Evolutionary conservation across 148 eudicot species (phyloP).

Genomic region (Fagopyrum tataricum): DNA sequence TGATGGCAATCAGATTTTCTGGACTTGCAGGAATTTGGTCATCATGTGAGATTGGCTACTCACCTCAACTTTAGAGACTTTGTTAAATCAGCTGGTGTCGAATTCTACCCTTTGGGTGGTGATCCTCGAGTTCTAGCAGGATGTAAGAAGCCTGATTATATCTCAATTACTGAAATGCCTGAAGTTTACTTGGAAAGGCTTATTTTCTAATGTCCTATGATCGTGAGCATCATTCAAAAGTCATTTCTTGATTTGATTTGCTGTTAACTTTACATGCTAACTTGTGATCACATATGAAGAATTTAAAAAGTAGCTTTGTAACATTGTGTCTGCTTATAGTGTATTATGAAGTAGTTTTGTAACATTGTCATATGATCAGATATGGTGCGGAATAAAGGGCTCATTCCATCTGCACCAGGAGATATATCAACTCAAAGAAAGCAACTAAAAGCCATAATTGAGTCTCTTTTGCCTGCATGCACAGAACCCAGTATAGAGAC

Average conservation of each 20-base stretch:
- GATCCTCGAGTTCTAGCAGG: slow-evolving; percentile 85
- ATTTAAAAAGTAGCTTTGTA: too few relatives aligned
- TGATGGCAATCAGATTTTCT: slow-evolving; percentile 14
- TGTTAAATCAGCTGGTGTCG: slow-evolving; percentile 86
- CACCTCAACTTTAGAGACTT: slow-evolving; percentile 65
- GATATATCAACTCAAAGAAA: slow-evolving; percentile 72
- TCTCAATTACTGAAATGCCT: neutral
- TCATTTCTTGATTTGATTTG: neutral
- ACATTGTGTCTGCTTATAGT: neutral
- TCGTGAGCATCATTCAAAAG: neutral
- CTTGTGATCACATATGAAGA: neutral
- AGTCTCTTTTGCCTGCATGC: slow-evolving; percentile 85
- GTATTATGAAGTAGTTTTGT: neutral
- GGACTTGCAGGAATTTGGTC: slow-evolving; percentile 78
- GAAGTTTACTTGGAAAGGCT: neutral
- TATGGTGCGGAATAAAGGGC: slow-evolving; percentile 88
- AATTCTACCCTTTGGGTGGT: slow-evolving; percentile 90
- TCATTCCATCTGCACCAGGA: slow-evolving; percentile 65
- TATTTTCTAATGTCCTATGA: neutral
- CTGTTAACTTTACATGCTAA: neutral
- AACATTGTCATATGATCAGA: slow-evolving; percentile 32
- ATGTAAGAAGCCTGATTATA: slow-evolving; percentile 48
- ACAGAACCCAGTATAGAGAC: slow-evolving; percentile 63
- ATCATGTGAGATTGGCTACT: slow-evolving; percentile 89
- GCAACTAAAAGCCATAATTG: slow-evolving; percentile 72